Percentiles rank a stretch among this genome's conserved stretches.
Conservation (phyloP, 805 yeast species). For the Candida namnaoensis region DNA sequence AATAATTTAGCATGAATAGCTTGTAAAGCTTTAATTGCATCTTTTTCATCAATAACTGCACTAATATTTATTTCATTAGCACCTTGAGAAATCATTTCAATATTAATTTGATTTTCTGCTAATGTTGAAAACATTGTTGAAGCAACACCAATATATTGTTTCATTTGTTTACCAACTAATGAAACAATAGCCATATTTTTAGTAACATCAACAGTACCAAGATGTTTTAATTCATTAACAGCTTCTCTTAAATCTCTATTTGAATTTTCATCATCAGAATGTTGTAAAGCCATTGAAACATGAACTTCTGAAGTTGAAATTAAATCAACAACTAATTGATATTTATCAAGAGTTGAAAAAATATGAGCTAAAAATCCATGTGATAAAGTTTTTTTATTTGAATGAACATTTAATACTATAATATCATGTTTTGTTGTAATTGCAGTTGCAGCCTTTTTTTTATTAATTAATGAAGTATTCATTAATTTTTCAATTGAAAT, state of each 20-base stretch:
- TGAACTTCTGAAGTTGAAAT: conserved; percentile 97
- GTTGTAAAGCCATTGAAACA: conserved; percentile 94
- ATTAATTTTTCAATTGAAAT: conserved; percentile 43
- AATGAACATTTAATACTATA: conserved; percentile 86
- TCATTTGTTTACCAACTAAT: conserved; percentile 95
- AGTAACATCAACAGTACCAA: conserved; percentile 87
- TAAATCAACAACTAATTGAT: conserved; percentile 84
- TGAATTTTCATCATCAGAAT: conserved; percentile 53
- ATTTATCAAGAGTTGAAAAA: conserved; percentile 77
- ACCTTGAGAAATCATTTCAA: conserved; percentile 98
- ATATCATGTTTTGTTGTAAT: conserved; percentile 92
- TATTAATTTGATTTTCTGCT: conserved; percentile 86
- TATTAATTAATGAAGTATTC: conserved; percentile 29
- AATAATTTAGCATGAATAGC: conserved; percentile 75
- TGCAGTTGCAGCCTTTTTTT: conserved; percentile 79
- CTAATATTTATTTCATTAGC: conserved; percentile 96
- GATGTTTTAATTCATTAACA: conserved; percentile 63
- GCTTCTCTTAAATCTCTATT: conserved; percentile 56
- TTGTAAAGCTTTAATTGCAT: conserved; percentile 77
- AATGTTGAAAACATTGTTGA: conserved; percentile 93
- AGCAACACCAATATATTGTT: conserved; percentile 92
- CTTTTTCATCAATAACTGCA: conserved; percentile 81
- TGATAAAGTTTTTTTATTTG: conserved; percentile 84
- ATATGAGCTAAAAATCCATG: conserved; percentile 94
- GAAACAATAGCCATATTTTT: conserved; percentile 86